Evolutionary conservation across 495 filamentous ascomycete species (phyloP), one percentile per base, ranked within the genome.

Genomic region (Xylaria nigripes): DNA sequence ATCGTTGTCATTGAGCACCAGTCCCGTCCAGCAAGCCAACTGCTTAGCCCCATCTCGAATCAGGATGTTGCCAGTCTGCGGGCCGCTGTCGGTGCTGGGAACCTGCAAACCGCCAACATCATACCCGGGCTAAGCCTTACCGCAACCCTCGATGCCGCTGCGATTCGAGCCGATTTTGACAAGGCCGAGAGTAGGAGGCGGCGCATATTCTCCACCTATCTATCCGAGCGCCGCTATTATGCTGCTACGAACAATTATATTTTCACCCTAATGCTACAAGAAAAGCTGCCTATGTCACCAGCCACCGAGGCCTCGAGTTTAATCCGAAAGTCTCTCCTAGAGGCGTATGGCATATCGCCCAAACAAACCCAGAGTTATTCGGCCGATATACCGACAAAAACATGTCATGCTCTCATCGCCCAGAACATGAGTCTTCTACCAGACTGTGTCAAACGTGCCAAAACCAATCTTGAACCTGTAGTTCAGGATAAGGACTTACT

Each of bases 1-100:
- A 79, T 95, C 38, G 81, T 82, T 7, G 71, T 94, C 22, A 66
- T 92, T 19, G 93, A 98, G 78, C 89, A 85, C 80, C 91, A 96
- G 66, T 77, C 75, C 30, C 79, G 90, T 30, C 74, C 88, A 19
- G 70, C 79, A 2, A 68, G 71, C 44, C 83, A 87, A 53, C 78
- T 95, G 19, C 73, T 82, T 29, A 72, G 77, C 16, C 80, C 79
- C 7, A 81, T 86, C 34, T 83, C 84, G 0, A 81, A 81, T 34
- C 84, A 88, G 51, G 86, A 89, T 69, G 70, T 77, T 21, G 77
- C 79, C 42, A 85, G 82, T 54, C 62, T 89, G 34, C 81, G 84
- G 59, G 81, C 81, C 48, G 85, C 82, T 8, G 74, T 83, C 2
- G 84, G 85, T 6, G 67, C 78, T 18, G 74, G 77, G 44, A 82